A percentile compares a stretch with the other conserved stretches of the same genome.
These are phyloP conservation scores for Sclerotinia spermophila DNA, from an alignment of 2,329 filamentous ascomycete species.

Conservation along the genomic window DNA sequence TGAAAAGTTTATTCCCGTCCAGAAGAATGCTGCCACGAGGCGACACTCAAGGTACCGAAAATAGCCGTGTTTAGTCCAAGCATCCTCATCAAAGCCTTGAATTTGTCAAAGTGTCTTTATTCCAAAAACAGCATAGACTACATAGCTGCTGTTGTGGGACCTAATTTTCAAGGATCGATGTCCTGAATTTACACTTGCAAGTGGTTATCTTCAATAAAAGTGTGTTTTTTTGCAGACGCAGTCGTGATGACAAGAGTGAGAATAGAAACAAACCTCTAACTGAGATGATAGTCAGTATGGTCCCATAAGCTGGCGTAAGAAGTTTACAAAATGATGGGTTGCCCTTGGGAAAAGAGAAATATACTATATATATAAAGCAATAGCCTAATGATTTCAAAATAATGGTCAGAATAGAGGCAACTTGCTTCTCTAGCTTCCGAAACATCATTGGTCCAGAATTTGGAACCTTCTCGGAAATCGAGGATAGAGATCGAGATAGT, in stretches of 20 bases:
- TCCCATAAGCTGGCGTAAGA: background rate
- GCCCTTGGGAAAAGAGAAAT: background rate
- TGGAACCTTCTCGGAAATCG: background rate
- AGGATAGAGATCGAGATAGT: background rate
- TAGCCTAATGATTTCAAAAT: rapidly evolving
- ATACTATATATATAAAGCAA: background rate
- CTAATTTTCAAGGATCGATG: constrained; percentile 34
- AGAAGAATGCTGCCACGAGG: constrained; percentile 21
- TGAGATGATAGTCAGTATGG: background rate
- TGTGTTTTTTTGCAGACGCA: constrained; percentile 37
- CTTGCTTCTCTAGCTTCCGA: background rate
- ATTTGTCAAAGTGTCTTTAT: constrained; percentile 12
- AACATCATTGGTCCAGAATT: background rate
- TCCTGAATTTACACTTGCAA: constrained; percentile 32
- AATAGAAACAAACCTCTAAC: background rate
- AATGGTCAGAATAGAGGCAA: background rate
- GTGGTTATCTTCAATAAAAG: constrained; percentile 26
- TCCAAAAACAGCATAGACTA: constrained; percentile 23
- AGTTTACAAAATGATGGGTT: background rate
- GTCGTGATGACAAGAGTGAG: constrained; percentile 29
- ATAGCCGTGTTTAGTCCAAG: constrained; percentile 5
- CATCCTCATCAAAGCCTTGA: constrained; percentile 21
- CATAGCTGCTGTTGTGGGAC: constrained; percentile 30
- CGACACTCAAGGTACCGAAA: constrained; percentile 12
- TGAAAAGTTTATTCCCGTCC: background rate